Evolutionary conservation across 225 moss, liverwort and hornwort genomes (phyloP).

Genomic region (Antitrichia curtipendula): DNA sequence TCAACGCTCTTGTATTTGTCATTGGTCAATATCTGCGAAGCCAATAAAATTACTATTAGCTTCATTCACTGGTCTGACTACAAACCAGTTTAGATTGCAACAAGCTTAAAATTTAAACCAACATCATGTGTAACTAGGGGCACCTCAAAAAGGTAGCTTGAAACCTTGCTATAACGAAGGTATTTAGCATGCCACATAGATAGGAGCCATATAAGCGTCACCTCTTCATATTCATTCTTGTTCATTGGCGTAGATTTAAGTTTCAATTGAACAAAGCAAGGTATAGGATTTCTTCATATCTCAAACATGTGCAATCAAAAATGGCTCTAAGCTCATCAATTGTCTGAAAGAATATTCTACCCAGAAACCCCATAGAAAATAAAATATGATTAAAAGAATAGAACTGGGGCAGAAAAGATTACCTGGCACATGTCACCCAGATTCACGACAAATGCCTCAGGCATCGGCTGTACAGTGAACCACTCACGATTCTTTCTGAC

Average conservation of each 20-base stretch:
- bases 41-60: not conserved
- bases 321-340: not conserved
- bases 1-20: conserved; percentile 50
- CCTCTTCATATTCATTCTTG: not conserved
- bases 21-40: conserved; percentile 43
- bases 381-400: not conserved
- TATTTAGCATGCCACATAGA: not conserved
- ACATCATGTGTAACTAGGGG: not conserved
- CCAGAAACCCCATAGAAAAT: not conserved
- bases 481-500: conserved; percentile 47
- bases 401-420: not conserved
- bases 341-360: not conserved
- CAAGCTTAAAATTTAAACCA: not conserved
- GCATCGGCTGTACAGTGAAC: conserved; percentile 40
- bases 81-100: not conserved
- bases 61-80: not conserved
- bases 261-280: not conserved
- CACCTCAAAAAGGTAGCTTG: not conserved
- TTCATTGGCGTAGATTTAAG: not conserved
- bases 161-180: not conserved
- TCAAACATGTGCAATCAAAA: not conserved
- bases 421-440: conserved; percentile 68
- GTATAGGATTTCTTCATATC: not conserved
- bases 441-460: conserved; percentile 58
- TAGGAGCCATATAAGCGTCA: not conserved